phyloP scores from a whole-genome alignment of 169 alveolate genomes.

The Neospora caninum region DNA sequence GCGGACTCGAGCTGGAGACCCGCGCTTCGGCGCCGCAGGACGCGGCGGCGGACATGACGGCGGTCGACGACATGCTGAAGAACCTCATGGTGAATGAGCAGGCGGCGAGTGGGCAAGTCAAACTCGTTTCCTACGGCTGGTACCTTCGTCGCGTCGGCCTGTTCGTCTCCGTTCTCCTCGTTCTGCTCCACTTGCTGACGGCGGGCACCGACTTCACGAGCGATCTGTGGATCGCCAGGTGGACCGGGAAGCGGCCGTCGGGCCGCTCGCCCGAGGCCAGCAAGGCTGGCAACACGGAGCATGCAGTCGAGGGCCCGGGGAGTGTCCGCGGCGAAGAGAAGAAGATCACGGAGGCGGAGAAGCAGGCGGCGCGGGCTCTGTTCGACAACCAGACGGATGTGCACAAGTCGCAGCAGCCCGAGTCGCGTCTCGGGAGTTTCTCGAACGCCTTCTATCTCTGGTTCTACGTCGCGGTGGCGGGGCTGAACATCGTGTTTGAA shows the following conservation, averaged over 20 bases:
- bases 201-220: conserved; percentile 47
- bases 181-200: background rate
- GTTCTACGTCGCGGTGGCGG: conserved; percentile 31
- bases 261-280: background rate
- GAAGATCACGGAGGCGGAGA: conserved; percentile 23
- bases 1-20: background rate
- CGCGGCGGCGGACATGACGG: background rate
- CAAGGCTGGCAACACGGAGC: background rate
- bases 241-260: conserved; percentile 29
- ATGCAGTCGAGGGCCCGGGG: background rate
- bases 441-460: conserved; percentile 21
- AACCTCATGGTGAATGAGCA: conserved; percentile 31
- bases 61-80: conserved; percentile 5
- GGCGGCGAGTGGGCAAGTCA: conserved; percentile 34
- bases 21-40: background rate
- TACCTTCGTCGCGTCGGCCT: conserved; percentile 43
- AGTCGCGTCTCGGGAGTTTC: background rate
- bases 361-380: conserved; percentile 12
- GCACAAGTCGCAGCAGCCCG: background rate
- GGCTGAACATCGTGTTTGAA: conserved; percentile 19
- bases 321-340: conserved; percentile 6
- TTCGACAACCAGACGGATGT: background rate
- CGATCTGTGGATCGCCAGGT: conserved; percentile 50
- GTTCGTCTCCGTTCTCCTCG: background rate
- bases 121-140: background rate